These are phyloP conservation scores for Sicyos edulis DNA, from an alignment of 306 rosid species.

Conservation along the genomic window DNA sequence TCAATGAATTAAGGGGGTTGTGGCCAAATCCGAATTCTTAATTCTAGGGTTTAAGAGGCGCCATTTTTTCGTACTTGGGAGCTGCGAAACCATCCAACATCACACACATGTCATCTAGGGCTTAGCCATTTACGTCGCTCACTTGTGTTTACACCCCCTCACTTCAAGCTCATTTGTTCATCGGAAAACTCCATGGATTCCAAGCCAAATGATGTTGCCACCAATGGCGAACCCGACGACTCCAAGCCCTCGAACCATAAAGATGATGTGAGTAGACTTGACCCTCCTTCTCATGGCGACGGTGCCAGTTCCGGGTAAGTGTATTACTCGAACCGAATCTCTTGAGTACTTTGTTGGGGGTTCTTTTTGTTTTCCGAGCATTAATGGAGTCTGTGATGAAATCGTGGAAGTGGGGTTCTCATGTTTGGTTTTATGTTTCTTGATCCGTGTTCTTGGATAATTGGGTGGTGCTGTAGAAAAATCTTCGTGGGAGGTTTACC, in stretches of 20 bases:
- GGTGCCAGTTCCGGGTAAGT: slow-evolving; percentile 94
- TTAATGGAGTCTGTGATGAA: no score
- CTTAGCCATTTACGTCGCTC: slow-evolving; percentile 4
- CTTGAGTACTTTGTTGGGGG: no score
- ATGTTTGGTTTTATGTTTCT: neutral
- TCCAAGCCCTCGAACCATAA: slow-evolving; percentile 38
- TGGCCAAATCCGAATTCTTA: no score
- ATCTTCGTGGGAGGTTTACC: no score
- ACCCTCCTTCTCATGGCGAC: slow-evolving; percentile 64
- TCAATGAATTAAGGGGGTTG: no score
- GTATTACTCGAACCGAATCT: no score
- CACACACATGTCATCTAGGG: slow-evolving; percentile 15
- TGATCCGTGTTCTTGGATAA: no score
- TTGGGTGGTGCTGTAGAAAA: no score
- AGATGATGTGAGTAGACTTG: slow-evolving; percentile 52
- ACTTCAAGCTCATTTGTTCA: neutral
- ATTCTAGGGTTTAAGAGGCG: neutral
- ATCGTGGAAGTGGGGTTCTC: no score
- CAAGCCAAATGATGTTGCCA: slow-evolving; percentile 33
- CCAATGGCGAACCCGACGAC: slow-evolving; percentile 47
- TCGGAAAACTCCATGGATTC: slow-evolving; percentile 53
- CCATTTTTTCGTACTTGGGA: neutral
- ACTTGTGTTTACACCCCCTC: neutral
- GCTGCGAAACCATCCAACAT: no score
- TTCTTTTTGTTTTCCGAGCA: no score